Conservation (phyloP, 2,329 filamentous ascomycete genomes). For the Xylogone sp. region DNA sequence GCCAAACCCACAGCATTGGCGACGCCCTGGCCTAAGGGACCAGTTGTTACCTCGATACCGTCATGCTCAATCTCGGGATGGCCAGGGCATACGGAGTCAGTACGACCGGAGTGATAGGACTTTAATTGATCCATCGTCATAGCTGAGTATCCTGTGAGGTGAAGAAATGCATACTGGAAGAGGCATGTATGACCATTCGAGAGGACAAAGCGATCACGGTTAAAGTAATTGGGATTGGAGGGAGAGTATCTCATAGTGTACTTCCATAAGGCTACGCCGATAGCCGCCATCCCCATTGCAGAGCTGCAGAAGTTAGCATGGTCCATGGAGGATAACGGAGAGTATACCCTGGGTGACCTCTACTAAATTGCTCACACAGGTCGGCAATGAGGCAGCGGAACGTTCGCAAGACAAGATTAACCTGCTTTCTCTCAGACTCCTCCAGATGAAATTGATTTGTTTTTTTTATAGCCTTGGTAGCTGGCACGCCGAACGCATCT, state of each 20-base stretch:
- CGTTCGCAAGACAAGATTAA: constrained; percentile 51
- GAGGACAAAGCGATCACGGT: constrained; percentile 40
- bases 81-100: constrained; percentile 38
- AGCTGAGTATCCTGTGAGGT: constrained; percentile 40
- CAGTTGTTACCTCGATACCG: constrained; percentile 48
- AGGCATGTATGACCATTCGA: constrained; percentile 43
- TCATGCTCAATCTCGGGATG: constrained; percentile 47
- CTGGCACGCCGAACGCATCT: not conserved
- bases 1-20: constrained; percentile 51
- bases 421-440: too few species aligned
- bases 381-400: constrained; percentile 64
- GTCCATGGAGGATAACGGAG: not conserved
- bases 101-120: constrained; percentile 37
- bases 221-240: constrained; percentile 34
- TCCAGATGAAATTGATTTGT: too few species aligned
- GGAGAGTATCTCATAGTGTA: constrained; percentile 39
- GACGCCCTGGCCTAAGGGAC: constrained; percentile 47
- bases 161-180: constrained; percentile 41
- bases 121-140: constrained; percentile 46
- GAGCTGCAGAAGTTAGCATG: too few species aligned
- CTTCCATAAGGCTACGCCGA: constrained; percentile 38
- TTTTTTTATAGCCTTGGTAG: too few species aligned
- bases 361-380: constrained; percentile 66
- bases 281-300: constrained; percentile 39
- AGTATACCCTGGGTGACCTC: constrained; percentile 62